phyloP scores from a whole-genome alignment of 1,139 yeast genomes.

The Taiozyma sp. region DNA sequence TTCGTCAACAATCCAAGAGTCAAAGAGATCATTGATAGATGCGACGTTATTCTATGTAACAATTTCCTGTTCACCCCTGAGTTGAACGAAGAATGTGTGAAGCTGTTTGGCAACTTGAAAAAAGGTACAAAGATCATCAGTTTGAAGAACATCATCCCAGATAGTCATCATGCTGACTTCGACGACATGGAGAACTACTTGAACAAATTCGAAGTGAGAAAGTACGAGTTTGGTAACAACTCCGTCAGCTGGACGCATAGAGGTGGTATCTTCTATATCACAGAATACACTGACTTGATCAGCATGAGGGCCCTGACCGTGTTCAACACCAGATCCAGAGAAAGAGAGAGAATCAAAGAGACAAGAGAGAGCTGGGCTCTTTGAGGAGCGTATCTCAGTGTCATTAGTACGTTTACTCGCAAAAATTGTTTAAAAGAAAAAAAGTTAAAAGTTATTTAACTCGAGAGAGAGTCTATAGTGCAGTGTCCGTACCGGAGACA shows the following conservation, averaged over 20 bases:
- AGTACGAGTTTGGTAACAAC: conserved; percentile 59
- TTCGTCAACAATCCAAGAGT: conserved; percentile 66
- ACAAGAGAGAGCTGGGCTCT: background rate
- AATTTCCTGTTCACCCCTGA: conserved; percentile 79
- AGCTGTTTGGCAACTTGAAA: conserved; percentile 56
- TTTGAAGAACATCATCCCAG: conserved; percentile 64
- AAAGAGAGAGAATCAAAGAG: conserved; percentile 5
- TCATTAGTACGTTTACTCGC: background rate
- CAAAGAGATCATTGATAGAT: conserved; percentile 45
- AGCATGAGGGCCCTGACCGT: conserved; percentile 18
- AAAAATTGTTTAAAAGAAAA: background rate
- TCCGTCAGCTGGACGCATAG: conserved; percentile 91
- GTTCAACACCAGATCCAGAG: conserved; percentile 28
- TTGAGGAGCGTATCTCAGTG: background rate
- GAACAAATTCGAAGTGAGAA: conserved; percentile 62
- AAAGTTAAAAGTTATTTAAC: background rate
- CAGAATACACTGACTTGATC: conserved; percentile 38
- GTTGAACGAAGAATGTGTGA: conserved; percentile 65
- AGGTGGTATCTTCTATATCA: conserved; percentile 75
- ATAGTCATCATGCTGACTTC: conserved; percentile 48
- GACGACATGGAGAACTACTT: conserved; percentile 55
- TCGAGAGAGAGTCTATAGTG: background rate
- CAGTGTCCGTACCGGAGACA: background rate
- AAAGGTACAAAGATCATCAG: conserved; percentile 80
- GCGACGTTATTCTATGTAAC: conserved; percentile 75